Base-by-base conservation (phyloP, 208 protist species). In the Leptomonas pyrrhocoris region DNA sequence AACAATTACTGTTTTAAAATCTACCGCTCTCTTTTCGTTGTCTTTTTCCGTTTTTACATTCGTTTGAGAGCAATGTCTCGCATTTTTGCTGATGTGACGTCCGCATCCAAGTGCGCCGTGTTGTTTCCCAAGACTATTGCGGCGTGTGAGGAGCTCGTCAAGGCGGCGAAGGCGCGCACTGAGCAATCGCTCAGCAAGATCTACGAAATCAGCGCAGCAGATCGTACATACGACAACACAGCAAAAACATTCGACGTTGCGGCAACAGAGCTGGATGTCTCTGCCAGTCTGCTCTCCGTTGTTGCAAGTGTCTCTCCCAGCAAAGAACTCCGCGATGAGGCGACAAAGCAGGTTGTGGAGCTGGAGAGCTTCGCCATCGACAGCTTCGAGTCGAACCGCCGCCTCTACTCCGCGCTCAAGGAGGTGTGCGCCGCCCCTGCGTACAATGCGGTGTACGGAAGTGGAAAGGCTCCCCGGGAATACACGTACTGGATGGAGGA, bases 401-500 rank as follows among this genome's bases (percentile, higher is more conserved):
- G 63, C 15, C 55, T 95, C 40, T 95, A 88, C 75, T 58, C 85
- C 31, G 80, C 83, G 23, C 68, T 93, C n/a, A 89, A 88, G 49
- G 53, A 64, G 13, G 62, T 93, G 60, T 53, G 59, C 45, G 34
- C 43, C 21, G 63, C 55, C 21, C 40, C 73, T 15, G n/a, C 59
- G 23, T 91, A 89, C 66, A 18, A 72, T 51, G 28, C 54, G 4
- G 78, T 85, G 61, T 92, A 89, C 63, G 40, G 54, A 21, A 66
- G 60, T 15, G 76, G 74, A 31, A 54, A 49, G 36, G 72, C 74
- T 40, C 48, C 46, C 59, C 36, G 57, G 18, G 86, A 94, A 67
- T 92, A 88, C 62, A 63, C 51, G 36, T 96, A 92, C 71, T 96
- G 86, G 79, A 59, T 94, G 48, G 50, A 84, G 27, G 88, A 93